phyloP scores from a whole-genome alignment of 129 eudicot genomes.

The Saposhnikovia divaricata region DNA sequence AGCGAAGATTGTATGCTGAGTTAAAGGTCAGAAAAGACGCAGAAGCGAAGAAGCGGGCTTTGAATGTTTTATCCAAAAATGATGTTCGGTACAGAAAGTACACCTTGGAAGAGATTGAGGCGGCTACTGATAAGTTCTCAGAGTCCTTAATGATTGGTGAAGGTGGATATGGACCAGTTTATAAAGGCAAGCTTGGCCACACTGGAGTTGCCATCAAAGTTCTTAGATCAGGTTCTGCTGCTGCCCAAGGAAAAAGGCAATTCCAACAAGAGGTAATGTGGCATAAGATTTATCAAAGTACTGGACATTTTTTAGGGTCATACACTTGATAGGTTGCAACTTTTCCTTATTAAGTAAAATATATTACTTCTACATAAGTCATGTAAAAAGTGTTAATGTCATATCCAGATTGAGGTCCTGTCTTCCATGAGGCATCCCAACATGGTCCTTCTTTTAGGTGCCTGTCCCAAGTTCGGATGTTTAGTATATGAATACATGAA shows the following conservation, averaged over 20 bases:
- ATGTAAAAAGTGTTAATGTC: background rate
- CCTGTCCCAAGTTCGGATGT: slow-evolving; percentile 60
- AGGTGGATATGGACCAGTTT: slow-evolving; percentile 67
- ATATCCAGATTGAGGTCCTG: slow-evolving; percentile 47
- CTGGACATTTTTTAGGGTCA: background rate
- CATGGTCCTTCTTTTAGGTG: slow-evolving; percentile 65
- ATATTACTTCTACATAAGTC: background rate
- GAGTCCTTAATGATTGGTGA: slow-evolving; percentile 35
- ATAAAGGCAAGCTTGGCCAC: slow-evolving; percentile 43
- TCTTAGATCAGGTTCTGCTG: slow-evolving; percentile 41
- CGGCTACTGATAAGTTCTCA: slow-evolving; percentile 37
- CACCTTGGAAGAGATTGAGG: slow-evolving; percentile 42
- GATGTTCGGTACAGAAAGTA: slow-evolving; percentile 37
- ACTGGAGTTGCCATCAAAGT: slow-evolving; percentile 50
- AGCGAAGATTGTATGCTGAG: slow-evolving; percentile 47
- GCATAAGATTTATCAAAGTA: background rate
- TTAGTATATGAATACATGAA: slow-evolving; percentile 59
- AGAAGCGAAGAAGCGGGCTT: slow-evolving; percentile 30
- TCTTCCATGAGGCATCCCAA: slow-evolving; percentile 57
- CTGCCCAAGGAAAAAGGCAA: slow-evolving; percentile 41
- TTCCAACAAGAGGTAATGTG: slow-evolving; percentile 48
- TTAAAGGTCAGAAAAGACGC: slow-evolving; percentile 30
- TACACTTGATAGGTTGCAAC: background rate
- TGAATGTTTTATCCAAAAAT: slow-evolving; percentile 21
- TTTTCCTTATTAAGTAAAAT: background rate